Percentiles rank a stretch among this genome's conserved stretches.
These are phyloP conservation scores for Beauveria asiatica DNA, from an alignment of 2,329 filamentous ascomycete genomes.

Conservation along the genomic window DNA sequence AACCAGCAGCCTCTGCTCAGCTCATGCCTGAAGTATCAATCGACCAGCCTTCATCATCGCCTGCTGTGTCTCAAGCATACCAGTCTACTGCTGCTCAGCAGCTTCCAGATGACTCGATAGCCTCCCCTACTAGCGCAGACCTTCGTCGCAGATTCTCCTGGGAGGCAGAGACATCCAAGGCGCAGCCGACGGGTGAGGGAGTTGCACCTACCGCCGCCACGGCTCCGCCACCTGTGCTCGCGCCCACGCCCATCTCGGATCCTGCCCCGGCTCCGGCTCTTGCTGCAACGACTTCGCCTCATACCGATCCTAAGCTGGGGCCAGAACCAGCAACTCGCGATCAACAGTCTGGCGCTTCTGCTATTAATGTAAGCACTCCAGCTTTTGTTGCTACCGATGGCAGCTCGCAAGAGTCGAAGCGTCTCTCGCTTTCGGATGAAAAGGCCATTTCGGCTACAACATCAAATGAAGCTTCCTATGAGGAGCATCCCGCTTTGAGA, in stretches of 20 bases:
- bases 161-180: conserved; percentile 21
- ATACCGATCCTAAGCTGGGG: not conserved
- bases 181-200: too few species aligned
- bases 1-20: not conserved
- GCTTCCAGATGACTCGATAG: not conserved
- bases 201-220: not conserved
- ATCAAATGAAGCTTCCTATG: conserved; percentile 26
- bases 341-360: not conserved
- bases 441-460: conserved; percentile 29
- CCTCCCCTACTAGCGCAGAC: not conserved
- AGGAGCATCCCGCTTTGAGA: conserved; percentile 29
- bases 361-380: not conserved
- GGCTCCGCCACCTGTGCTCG: not conserved
- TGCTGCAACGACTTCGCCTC: not conserved
- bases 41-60: not conserved
- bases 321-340: conserved; percentile 9
- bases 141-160: conserved; percentile 29
- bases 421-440: conserved; percentile 36
- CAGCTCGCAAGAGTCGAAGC: conserved; percentile 17
- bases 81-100: not conserved
- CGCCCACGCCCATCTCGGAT: not conserved
- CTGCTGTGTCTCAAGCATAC: not conserved
- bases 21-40: not conserved
- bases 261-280: not conserved
- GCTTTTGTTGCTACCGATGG: not conserved